Evolutionary conservation across 2,329 filamentous ascomycete genomes (phyloP).

Genomic region (Knufia petricola): DNA sequence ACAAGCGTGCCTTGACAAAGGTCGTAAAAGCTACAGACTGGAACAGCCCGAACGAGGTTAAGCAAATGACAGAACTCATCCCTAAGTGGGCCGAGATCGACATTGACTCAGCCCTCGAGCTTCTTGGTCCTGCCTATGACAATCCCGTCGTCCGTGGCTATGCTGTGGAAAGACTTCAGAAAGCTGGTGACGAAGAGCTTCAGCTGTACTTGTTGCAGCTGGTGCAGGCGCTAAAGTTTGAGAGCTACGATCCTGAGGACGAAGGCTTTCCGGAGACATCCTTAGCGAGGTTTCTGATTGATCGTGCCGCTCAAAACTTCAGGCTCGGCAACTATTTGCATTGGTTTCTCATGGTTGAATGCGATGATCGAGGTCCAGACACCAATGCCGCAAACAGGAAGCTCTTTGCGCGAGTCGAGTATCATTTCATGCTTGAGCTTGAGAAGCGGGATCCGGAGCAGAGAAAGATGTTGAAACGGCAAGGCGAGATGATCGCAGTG

Average conservation of each 20-base stretch:
- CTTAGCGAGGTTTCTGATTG: constrained; percentile 78
- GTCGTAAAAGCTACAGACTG: constrained; percentile 98
- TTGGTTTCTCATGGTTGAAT: constrained; percentile 98
- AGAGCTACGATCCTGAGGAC: constrained; percentile 59
- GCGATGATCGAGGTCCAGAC: constrained; percentile 69
- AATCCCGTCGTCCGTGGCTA: constrained; percentile 83
- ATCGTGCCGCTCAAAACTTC: constrained; percentile 77
- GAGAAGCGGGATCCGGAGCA: constrained; percentile 64
- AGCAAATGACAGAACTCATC: constrained; percentile 81
- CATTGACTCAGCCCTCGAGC: constrained; percentile 83
- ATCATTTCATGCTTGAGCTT: constrained; percentile 87
- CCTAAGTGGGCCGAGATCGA: constrained; percentile 95
- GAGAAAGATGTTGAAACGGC: constrained; percentile 66
- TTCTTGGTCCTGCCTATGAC: constrained; percentile 85
- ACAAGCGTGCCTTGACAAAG: constrained; percentile 88
- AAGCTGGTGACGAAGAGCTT: constrained; percentile 85
- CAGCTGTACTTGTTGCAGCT: constrained; percentile 85
- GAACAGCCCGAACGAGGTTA: constrained; percentile 73
- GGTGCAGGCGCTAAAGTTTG: constrained; percentile 91
- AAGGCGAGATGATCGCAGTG: constrained; percentile 81
- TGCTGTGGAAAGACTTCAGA: constrained; percentile 81
- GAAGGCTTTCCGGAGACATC: constrained; percentile 67
- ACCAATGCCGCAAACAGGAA: constrained; percentile 62
- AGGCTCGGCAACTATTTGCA: constrained; percentile 89
- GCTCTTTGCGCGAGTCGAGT: constrained; percentile 86